Base-by-base conservation (phyloP, 2,329 filamentous ascomycete genomes). In the Ophiostoma piceae region DNA sequence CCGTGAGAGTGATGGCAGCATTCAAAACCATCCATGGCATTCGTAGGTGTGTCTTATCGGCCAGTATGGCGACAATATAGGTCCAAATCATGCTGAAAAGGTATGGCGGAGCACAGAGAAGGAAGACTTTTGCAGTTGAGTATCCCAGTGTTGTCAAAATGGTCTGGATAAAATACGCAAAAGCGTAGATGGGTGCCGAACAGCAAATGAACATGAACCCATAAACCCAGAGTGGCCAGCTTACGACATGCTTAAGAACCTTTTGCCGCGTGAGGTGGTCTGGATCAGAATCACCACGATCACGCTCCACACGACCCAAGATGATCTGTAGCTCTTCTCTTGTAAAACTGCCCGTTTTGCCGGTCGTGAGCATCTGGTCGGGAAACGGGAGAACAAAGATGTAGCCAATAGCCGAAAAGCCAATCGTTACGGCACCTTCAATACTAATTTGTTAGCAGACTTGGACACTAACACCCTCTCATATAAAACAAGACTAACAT, bases 81-180 rank as follows among this genome's bases (percentile, higher is more conserved):
- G 74, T 66, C 19, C 51, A 57, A 26, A 57, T 57, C 51, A 57
- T 57, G 22, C 51, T 57, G 3, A 57, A 57, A 2, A 57, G 22
- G 16, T 57, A 57, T 9, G 51, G 51, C 22, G 51, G 51, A 3
- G 51, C 51, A n/a, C 60, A 35, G 16, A 64, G 60, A 14, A 64
- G 19, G 14, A 64, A 64, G 6, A 37, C 60, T 37, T 26, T 57
- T 7, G 76, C 77, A 0, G 74, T 75, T 2, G 69, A 68, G 67
- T 75, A 76, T 7, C 74, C 74, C 51, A 78, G 73, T 0, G 73
- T 75, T 37, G 72, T 73, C 14, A 96, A 85, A 74, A 95, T 91
- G 75, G 94, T 86, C 7, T 91, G 91, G 2, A 94, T 80, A 76
- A 94, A 94, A 78, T 91, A 94, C 2, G 90, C 90, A 11, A 95